Conservation (phyloP, 2,329 filamentous ascomycete species). For the Aaosphaeria arxii region DNA sequence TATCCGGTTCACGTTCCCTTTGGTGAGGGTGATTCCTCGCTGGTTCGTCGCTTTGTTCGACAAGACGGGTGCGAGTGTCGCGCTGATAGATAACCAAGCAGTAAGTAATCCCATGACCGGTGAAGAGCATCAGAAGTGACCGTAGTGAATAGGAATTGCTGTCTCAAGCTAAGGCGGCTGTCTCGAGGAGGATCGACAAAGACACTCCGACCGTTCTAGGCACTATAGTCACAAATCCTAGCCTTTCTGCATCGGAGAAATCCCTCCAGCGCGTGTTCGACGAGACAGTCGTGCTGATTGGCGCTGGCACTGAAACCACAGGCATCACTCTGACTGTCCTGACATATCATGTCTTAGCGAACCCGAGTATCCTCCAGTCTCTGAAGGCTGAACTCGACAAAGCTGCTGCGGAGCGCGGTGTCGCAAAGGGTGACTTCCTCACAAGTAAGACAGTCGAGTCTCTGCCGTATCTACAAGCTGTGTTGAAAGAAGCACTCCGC, state of each 20-base stretch:
- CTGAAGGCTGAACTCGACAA: constrained; percentile 37
- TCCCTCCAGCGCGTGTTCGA: constrained; percentile 23
- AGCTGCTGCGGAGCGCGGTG: constrained; percentile 1
- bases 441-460: constrained; percentile 5
- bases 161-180: constrained; percentile 5
- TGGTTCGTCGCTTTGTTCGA: constrained; percentile 2
- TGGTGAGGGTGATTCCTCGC: constrained; percentile 3
- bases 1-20: constrained; percentile 2
- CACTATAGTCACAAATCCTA: constrained; percentile 22
- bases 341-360: constrained; percentile 35
- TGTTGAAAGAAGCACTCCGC: constrained; percentile 14
- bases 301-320: constrained; percentile 40
- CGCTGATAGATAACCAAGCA: constrained; percentile 6
- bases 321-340: constrained; percentile 32
- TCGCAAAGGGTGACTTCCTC: constrained; percentile 3
- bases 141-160: constrained; percentile 5
- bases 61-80: not conserved
- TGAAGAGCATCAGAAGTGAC: too few relatives aligned
- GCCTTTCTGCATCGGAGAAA: constrained; percentile 37
- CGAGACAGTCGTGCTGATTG: constrained; percentile 31
- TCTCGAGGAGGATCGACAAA: constrained; percentile 3
- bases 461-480: constrained; percentile 12
- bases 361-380: constrained; percentile 22
- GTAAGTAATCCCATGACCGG: constrained; percentile 1
- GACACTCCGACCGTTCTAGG: constrained; percentile 28